phyloP scores from a whole-genome alignment of 345 rosid genomes.

The Dipteronia sinensis region DNA sequence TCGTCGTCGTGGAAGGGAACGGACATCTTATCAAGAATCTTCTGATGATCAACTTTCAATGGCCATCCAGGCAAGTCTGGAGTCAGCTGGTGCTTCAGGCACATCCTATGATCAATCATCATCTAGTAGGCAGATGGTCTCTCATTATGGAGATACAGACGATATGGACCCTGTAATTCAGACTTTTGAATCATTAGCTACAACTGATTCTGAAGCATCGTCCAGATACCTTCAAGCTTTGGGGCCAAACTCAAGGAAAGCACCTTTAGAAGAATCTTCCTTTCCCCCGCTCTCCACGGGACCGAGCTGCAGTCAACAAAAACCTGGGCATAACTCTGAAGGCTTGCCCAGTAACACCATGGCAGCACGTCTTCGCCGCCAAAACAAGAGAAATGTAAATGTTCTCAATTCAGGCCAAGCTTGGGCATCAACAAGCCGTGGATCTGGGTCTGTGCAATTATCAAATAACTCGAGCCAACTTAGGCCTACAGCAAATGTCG shows the following conservation, averaged over 20 bases:
- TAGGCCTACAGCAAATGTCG: slow-evolving; percentile 27
- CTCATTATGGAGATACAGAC: slow-evolving; percentile 42
- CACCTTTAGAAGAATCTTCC: slow-evolving; percentile 68
- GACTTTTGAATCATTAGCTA: slow-evolving; percentile 54
- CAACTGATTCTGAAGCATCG: slow-evolving; percentile 53
- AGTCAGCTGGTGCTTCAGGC: slow-evolving; percentile 35
- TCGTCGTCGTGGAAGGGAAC: slow-evolving; percentile 75
- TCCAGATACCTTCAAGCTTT: slow-evolving; percentile 86
- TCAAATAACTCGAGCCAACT: slow-evolving; percentile 36
- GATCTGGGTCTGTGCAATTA: slow-evolving; percentile 31
- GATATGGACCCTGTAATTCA: slow-evolving; percentile 59
- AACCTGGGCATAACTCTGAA: slow-evolving; percentile 48
- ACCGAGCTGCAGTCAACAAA: slow-evolving; percentile 47
- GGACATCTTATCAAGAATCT: slow-evolving; percentile 64
- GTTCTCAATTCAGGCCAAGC: slow-evolving; percentile 48
- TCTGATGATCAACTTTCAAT: slow-evolving; percentile 59
- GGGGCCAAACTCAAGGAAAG: slow-evolving; percentile 57
- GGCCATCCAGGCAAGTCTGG: slow-evolving; percentile 67
- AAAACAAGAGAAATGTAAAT: slow-evolving; percentile 38
- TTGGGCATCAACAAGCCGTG: slow-evolving; percentile 60
- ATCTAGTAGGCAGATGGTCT: slow-evolving; percentile 40
- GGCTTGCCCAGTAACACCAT: slow-evolving; percentile 51
- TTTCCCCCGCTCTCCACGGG: slow-evolving; percentile 80
- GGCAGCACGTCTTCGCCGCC: slow-evolving; percentile 67
- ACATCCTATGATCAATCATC: slow-evolving; percentile 43